Evolutionary conservation across 352 stramenopile species (phyloP), one percentile per base, ranked within the genome.

Genomic region (Halophytophthora batemanensis): DNA sequence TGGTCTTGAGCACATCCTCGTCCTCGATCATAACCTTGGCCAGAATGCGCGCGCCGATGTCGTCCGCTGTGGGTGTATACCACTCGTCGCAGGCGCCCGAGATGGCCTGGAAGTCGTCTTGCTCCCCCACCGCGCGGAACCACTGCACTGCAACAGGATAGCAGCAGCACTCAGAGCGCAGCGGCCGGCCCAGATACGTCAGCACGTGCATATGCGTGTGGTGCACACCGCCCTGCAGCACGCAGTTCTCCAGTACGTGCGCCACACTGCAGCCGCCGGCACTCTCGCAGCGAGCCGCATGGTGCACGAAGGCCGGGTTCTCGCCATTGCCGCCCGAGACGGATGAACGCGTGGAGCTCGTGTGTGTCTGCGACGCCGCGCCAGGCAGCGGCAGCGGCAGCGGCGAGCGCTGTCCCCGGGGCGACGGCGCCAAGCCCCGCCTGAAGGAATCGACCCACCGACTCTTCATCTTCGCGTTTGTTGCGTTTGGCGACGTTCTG

Each of bases 171-270:
- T 79, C 66, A 2, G 59, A 69, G 18, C 69, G 69, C 45, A 93
- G 50, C 15, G 82, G 82, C 6, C 70, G 68, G 11, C 82, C 82
- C 17, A 90, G 42, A 53, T 83, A 86, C 53, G 82, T 90, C 19
- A 89, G 62, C 38, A 91, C 57, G 51, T 90, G 82, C 60, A 91
- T 71, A 53, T 93, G 77, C 28, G 82, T 89, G 71, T 93, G 82
- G 64, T 93, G 82, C 45, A 91, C 69, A 56, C 82, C 80, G 60
- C 80, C 80, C 64, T 93, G 82, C 19, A 93, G 53, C 41, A 82
- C 75, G 39, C 78, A 87, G 38, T 85, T 73, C 39, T 90, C 76
- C 2, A 93, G 69, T 19, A 93, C 73, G 42, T 68, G 69, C 11
- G 65, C 39, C n/a, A 90, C 80, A 41, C 66, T 78, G 40, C 82